A percentile compares a stretch with the other conserved stretches of the same genome.
phyloP scores from a whole-genome alignment of 306 rosid genomes.

The Sophora flavescens region DNA sequence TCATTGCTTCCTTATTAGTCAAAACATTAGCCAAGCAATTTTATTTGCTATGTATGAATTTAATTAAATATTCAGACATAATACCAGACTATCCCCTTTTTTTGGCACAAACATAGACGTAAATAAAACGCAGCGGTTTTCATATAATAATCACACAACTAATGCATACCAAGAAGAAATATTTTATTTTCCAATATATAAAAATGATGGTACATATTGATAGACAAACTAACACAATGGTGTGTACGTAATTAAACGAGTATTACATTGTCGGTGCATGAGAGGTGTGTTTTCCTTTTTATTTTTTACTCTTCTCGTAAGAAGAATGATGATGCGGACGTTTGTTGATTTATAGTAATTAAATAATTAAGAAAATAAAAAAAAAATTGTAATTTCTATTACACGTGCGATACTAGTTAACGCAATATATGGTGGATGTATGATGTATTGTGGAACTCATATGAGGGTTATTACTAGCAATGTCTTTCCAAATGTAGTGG shows the following conservation, averaged over 20 bases:
- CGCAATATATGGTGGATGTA: slow-evolving; percentile 26
- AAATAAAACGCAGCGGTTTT: too few relatives aligned
- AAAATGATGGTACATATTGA: too few relatives aligned
- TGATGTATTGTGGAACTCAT: slow-evolving; percentile 34
- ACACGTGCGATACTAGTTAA: slow-evolving; percentile 32
- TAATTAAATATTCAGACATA: too few relatives aligned
- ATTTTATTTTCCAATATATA: too few relatives aligned
- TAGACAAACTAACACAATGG: too few relatives aligned
- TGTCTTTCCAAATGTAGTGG: slow-evolving; percentile 43
- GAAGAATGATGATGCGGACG: slow-evolving; percentile 2
- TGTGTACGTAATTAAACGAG: background rate
- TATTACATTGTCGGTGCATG: background rate
- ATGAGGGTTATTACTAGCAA: slow-evolving; percentile 38
- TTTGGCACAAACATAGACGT: too few relatives aligned
- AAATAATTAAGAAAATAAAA: background rate
- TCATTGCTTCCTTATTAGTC: too few relatives aligned
- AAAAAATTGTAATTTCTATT: background rate
- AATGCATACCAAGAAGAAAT: too few relatives aligned
- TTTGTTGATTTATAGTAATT: background rate
- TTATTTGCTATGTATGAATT: background rate
- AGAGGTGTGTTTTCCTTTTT: background rate
- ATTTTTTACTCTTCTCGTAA: background rate
- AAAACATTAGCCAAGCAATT: too few relatives aligned
- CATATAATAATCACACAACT: too few relatives aligned
- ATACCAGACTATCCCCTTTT: too few relatives aligned